phyloP scores from a whole-genome alignment of 441 rosid genomes.

The Corymbia calophylla region DNA sequence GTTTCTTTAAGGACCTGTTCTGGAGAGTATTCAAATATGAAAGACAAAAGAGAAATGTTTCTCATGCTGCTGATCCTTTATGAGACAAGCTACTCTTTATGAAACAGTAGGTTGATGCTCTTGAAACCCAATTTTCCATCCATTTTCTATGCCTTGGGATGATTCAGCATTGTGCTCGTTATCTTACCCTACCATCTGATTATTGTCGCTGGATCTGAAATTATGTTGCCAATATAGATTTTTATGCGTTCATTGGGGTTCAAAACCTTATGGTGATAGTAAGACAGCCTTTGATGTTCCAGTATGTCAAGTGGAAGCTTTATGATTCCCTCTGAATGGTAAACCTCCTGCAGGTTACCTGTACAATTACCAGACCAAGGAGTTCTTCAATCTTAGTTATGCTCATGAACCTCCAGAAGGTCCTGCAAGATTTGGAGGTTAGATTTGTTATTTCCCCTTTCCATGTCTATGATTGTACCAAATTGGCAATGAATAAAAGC shows the following conservation, averaged over 20 bases:
- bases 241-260: neutral
- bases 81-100: neutral
- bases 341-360: slow-evolving; percentile 56
- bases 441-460: slow-evolving; percentile 1
- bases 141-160: neutral
- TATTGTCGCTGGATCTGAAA: neutral
- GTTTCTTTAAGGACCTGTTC: neutral
- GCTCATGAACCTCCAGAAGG: slow-evolving; percentile 74
- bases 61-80: neutral
- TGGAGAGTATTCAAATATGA: neutral
- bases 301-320: neutral
- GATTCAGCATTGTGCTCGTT: neutral
- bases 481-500: neutral
- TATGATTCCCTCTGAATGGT: neutral
- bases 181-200: neutral
- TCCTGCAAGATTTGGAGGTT: slow-evolving; percentile 90
- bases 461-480: neutral
- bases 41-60: neutral
- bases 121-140: neutral
- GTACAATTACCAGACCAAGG: slow-evolving; percentile 82
- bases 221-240: neutral
- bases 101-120: neutral
- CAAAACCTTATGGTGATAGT: neutral
- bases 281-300: neutral
- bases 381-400: slow-evolving; percentile 88